phyloP scores from a whole-genome alignment of 345 rosid species.

The Triadica sebifera region DNA sequence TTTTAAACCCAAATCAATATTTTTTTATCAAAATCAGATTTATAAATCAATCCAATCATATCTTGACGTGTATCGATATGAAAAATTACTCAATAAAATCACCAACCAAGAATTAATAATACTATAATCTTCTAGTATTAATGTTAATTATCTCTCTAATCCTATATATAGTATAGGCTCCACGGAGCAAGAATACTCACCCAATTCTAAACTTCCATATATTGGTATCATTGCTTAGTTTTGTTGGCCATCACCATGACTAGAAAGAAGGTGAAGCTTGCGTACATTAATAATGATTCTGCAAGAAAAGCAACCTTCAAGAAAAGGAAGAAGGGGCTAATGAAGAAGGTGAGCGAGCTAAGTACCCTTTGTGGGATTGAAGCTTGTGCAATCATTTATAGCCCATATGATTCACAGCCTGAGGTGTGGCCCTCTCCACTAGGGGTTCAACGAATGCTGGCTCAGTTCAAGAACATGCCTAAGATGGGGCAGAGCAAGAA shows the following conservation, averaged over 20 bases:
- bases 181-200: neutral
- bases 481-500: conserved; percentile 46
- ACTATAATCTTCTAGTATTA: neutral
- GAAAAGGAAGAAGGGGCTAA: conserved; percentile 58
- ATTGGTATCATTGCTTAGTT: neutral
- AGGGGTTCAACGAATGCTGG: conserved; percentile 33
- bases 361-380: conserved; percentile 56
- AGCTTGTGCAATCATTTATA: conserved; percentile 44
- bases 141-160: neutral
- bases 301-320: conserved; percentile 56
- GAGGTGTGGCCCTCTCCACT: conserved; percentile 50
- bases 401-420: conserved; percentile 33
- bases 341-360: conserved; percentile 67
- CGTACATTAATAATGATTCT: conserved; percentile 44
- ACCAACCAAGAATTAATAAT: conserved; percentile 9
- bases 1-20: too few relatives aligned
- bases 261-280: conserved; percentile 56
- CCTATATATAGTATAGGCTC: conserved; percentile 4
- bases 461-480: conserved; percentile 36
- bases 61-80: too few relatives aligned
- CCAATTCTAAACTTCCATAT: neutral
- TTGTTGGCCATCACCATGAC: conserved; percentile 33
- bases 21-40: too few relatives aligned
- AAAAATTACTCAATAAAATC: neutral
- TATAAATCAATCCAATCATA: too few relatives aligned